Conservation (phyloP, 179 eudicot species). For the Carnegiea gigantea region DNA sequence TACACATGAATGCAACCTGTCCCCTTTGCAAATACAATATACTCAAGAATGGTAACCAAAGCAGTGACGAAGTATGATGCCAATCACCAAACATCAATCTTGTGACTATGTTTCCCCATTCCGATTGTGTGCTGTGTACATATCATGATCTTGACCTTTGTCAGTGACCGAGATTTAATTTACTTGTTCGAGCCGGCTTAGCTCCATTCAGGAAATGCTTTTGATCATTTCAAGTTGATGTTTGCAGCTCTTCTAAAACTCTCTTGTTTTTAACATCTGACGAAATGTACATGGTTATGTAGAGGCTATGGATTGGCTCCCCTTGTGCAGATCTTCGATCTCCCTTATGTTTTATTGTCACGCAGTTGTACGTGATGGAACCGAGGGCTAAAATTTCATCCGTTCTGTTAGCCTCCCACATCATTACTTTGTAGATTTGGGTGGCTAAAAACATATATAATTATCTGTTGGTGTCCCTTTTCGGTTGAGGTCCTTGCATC, state of each 20-base stretch:
- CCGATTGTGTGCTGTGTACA: slow-evolving; percentile 20
- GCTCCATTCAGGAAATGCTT: slow-evolving; percentile 21
- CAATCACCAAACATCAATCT: not conserved
- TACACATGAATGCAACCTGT: slow-evolving; percentile 36
- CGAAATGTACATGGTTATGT: not conserved
- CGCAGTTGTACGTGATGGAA: too few relatives aligned
- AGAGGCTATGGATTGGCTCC: not conserved
- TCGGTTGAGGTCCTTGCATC: too few relatives aligned
- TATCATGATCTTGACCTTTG: slow-evolving; percentile 1
- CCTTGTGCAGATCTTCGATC: slow-evolving; percentile 5
- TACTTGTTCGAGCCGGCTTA: slow-evolving; percentile 8
- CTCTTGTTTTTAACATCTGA: not conserved
- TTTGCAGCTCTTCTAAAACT: slow-evolving; percentile 16
- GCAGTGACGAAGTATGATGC: slow-evolving; percentile 29
- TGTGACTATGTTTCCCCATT: not conserved
- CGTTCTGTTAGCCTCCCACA: too few relatives aligned
- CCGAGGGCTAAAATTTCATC: too few relatives aligned
- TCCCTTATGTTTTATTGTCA: not conserved
- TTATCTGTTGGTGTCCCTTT: too few relatives aligned
- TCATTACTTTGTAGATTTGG: too few relatives aligned
- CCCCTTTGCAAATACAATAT: slow-evolving; percentile 42
- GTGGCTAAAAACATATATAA: too few relatives aligned
- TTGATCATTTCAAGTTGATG: slow-evolving; percentile 2
- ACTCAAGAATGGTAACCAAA: slow-evolving; percentile 31
- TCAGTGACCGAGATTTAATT: not conserved